Evolutionary conservation across 73 alveolate genomes (phyloP).

Genomic region (Symbiodinium pilosum): DNA sequence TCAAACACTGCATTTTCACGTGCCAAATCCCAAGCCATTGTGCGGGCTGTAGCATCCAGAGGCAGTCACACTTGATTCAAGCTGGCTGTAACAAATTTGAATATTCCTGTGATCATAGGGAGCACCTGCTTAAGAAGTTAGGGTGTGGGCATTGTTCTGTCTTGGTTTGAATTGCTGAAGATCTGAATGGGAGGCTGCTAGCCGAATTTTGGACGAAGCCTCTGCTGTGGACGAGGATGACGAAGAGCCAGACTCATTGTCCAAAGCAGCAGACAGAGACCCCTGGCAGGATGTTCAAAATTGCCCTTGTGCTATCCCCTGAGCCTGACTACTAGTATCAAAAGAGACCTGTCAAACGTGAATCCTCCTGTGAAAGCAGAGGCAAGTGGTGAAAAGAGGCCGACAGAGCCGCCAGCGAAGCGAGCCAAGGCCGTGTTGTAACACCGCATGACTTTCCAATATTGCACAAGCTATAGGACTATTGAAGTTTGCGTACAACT

Average conservation of each 20-base stretch:
- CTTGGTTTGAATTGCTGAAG: neutral
- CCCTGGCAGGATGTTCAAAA: neutral
- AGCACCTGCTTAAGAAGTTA: no score
- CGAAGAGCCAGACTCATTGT: neutral
- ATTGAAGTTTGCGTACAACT: no score
- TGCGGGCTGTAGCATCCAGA: neutral
- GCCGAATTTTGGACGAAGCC: slow-evolving; percentile 13
- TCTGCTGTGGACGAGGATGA: neutral
- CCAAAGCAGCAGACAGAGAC: neutral
- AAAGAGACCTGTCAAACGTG: no score
- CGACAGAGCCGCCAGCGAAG: neutral
- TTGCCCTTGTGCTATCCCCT: no score
- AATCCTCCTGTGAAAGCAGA: neutral
- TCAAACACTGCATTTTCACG: no score
- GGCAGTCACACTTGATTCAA: neutral
- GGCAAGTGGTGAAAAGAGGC: neutral
- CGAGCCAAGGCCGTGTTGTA: neutral
- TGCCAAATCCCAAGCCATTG: no score
- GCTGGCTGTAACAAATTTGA: neutral
- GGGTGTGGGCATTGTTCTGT: neutral
- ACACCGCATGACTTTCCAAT: neutral
- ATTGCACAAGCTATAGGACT: no score
- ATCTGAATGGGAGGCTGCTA: neutral
- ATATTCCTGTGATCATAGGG: no score
- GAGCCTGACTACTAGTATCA: no score